These are phyloP conservation scores for Phytophthora sojae DNA, from an alignment of 352 stramenopile species.

Conservation along the genomic window DNA sequence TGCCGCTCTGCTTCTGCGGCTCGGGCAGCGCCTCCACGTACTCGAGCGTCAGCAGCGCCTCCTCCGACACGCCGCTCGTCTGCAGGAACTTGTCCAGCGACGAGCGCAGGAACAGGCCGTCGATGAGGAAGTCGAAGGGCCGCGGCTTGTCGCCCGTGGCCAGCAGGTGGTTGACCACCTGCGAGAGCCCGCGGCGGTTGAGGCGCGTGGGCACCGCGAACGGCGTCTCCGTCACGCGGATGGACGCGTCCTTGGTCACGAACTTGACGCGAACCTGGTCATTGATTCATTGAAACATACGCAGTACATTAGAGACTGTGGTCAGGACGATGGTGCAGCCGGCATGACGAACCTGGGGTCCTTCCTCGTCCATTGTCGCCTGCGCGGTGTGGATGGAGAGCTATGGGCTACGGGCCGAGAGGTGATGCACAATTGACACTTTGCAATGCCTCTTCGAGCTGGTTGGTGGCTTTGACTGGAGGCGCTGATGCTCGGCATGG, in stretches of 20 bases:
- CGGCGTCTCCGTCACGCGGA: constrained; percentile 90
- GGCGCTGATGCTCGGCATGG: background rate
- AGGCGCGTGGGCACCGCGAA: constrained; percentile 88
- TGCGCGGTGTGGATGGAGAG: background rate
- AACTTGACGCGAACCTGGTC: constrained; percentile 90
- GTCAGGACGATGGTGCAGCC: background rate
- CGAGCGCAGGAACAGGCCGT: constrained; percentile 76
- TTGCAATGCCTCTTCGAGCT: background rate
- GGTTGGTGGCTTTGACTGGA: background rate
- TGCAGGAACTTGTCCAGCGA: constrained; percentile 84
- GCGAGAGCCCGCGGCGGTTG: constrained; percentile 82
- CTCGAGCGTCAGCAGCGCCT: constrained; percentile 88
- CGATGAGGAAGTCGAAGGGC: constrained; percentile 90
- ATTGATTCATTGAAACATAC: background rate
- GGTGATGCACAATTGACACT: background rate
- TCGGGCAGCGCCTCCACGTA: constrained; percentile 88
- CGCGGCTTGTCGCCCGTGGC: constrained; percentile 49
- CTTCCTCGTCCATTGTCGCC: constrained; percentile 45
- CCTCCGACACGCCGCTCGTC: constrained; percentile 70
- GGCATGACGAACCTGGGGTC: constrained; percentile 36
- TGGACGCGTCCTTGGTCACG: constrained; percentile 87
- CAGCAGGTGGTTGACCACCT: constrained; percentile 92
- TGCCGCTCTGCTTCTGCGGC: constrained; percentile 69
- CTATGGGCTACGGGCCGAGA: background rate
- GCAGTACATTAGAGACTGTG: background rate